Conservation (phyloP, 345 rosid species). For the Kernera saxatilis region DNA sequence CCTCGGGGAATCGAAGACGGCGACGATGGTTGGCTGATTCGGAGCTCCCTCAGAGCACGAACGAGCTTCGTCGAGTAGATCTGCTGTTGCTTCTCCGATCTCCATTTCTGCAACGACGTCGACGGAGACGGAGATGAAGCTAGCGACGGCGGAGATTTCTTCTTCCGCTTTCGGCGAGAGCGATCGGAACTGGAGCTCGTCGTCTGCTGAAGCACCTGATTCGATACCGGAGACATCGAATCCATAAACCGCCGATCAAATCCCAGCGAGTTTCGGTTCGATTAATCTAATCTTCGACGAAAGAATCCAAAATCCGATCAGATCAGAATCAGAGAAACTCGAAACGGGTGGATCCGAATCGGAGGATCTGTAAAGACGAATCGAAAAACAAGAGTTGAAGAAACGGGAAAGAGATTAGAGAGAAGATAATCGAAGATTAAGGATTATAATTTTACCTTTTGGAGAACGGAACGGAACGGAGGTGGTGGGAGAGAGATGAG, state of each 20-base stretch:
- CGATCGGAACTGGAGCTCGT: conserved; percentile 41
- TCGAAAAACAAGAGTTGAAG: background rate
- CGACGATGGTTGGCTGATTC: conserved; percentile 28
- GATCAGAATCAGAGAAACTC: background rate
- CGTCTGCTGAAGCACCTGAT: conserved; percentile 24
- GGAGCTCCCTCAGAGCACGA: conserved; percentile 59
- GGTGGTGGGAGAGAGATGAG: conserved; percentile 21
- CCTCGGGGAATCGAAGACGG: conserved; percentile 49
- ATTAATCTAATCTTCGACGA: background rate
- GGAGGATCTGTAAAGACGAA: background rate
- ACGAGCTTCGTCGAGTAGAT: conserved; percentile 77
- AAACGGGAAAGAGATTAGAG: conserved; percentile 11
- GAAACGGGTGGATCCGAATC: background rate
- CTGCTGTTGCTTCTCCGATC: conserved; percentile 72
- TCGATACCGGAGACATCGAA: conserved; percentile 32
- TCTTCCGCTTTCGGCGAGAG: conserved; percentile 57
- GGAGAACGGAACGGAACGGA: conserved; percentile 32
- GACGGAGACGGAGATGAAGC: conserved; percentile 12
- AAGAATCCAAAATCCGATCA: background rate
- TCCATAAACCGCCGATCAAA: conserved; percentile 2
- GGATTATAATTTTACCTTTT: conserved; percentile 6
- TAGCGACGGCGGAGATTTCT: conserved; percentile 32
- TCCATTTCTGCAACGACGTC: conserved; percentile 50
- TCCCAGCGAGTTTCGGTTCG: background rate
- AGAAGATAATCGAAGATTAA: background rate